These are phyloP conservation scores for Cokeromyces recurvatus DNA, from an alignment of 371 early-diverging fungal species.

Conservation along the genomic window DNA sequence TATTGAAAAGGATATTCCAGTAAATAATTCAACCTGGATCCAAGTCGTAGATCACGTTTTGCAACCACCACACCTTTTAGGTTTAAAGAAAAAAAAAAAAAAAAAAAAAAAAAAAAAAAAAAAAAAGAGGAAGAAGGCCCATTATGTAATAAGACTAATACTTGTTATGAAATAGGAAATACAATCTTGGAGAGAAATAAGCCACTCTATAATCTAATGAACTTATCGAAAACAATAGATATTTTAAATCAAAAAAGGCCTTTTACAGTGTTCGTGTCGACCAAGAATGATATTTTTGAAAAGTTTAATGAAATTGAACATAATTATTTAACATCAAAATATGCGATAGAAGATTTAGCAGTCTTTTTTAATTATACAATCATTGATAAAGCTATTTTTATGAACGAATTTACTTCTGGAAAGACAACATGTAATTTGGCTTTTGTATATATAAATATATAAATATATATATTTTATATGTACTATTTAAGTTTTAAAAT, in stretches of 20 bases:
- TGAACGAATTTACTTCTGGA: constrained; percentile 20
- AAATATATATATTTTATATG: too few species aligned
- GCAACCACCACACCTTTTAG: constrained; percentile 18
- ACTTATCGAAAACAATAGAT: constrained; percentile 3
- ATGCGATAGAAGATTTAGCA: constrained; percentile 35
- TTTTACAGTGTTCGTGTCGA: constrained; percentile 46
- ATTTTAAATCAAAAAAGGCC: constrained; percentile 27
- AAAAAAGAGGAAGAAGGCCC: too few species aligned
- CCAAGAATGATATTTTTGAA: constrained; percentile 19
- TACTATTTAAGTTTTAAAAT: too few species aligned
- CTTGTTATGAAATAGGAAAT: constrained; percentile 14
- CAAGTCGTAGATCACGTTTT: constrained; percentile 27
- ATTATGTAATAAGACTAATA: too few species aligned
- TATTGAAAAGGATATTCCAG: constrained; percentile 33
- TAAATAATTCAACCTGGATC: constrained; percentile 25
- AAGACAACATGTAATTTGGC: constrained; percentile 20
- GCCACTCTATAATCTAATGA: constrained; percentile 8
- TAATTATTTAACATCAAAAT: constrained; percentile 30
- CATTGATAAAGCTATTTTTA: constrained; percentile 16
- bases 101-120: constrained; percentile 3
- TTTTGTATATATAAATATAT: too few species aligned
- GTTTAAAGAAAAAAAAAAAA: constrained; percentile 7
- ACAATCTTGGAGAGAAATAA: constrained; percentile 3
- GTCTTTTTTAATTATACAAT: constrained; percentile 14
- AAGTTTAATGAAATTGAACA: constrained; percentile 35